Evolutionary conservation across 768 basidiomycete genomes (phyloP).

Genomic region (Collybiopsis confluens): DNA sequence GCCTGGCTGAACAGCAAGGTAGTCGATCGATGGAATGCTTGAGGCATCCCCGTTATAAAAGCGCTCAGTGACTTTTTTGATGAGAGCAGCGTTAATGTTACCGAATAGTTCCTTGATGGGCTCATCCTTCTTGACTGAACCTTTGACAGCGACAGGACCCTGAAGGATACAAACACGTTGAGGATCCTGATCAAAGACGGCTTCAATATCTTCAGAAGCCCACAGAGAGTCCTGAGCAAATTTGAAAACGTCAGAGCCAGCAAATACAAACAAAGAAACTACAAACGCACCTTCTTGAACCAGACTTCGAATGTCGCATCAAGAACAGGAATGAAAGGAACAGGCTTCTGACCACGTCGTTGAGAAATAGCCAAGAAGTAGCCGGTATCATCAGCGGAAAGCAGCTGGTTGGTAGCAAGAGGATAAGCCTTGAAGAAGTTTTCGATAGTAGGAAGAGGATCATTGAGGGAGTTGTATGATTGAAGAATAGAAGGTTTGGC

Average conservation of each 20-base stretch:
- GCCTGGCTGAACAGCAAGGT: conserved; percentile 54
- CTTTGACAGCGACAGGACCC: conserved; percentile 92
- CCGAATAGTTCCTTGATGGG: conserved; percentile 91
- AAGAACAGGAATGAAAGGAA: conserved; percentile 94
- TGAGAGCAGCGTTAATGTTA: conserved; percentile 75
- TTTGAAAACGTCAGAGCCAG: conserved; percentile 11
- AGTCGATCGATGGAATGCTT: conserved; percentile 78
- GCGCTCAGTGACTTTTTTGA: conserved; percentile 71
- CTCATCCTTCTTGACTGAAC: conserved; percentile 85
- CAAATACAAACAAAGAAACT: background rate
- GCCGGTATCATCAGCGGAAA: conserved; percentile 89
- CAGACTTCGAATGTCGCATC: conserved; percentile 94
- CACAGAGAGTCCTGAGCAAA: conserved; percentile 82
- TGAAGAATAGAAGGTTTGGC: conserved; percentile 80
- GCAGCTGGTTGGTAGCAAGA: conserved; percentile 75
- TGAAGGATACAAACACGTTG: conserved; percentile 97
- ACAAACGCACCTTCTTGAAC: conserved; percentile 89
- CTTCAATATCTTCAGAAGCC: conserved; percentile 97
- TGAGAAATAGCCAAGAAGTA: conserved; percentile 97
- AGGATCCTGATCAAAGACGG: conserved; percentile 98
- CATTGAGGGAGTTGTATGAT: conserved; percentile 80
- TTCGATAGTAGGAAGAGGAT: conserved; percentile 72
- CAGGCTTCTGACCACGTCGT: conserved; percentile 96
- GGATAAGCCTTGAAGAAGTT: conserved; percentile 85
- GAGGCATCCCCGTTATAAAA: conserved; percentile 74